A percentile compares a stretch with the other conserved stretches of the same genome.
phyloP scores from a whole-genome alignment of 768 basidiomycete species.

The Clitopilus hobsonii region DNA sequence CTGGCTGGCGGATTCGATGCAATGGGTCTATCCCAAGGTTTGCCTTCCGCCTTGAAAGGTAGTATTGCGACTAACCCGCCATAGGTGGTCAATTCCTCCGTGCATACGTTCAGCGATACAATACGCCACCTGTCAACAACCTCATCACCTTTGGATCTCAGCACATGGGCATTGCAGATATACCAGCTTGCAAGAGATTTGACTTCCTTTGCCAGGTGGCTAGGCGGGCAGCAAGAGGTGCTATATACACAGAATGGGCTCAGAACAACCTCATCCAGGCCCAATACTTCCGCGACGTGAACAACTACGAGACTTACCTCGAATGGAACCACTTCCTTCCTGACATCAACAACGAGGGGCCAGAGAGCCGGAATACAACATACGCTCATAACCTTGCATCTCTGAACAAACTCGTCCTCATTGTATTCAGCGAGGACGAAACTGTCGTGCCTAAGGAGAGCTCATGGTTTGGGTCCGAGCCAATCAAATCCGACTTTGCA shows the following conservation, averaged over 20 bases:
- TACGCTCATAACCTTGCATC: slow-evolving; percentile 58
- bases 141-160: slow-evolving; percentile 86
- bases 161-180: slow-evolving; percentile 81
- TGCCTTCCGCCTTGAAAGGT: not conserved
- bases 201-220: slow-evolving; percentile 72
- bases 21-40: slow-evolving; percentile 84
- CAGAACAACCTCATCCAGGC: slow-evolving; percentile 78
- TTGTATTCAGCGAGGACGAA: slow-evolving; percentile 67
- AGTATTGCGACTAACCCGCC: not conserved
- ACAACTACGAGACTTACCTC: slow-evolving; percentile 54
- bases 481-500: slow-evolving; percentile 27
- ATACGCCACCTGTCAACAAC: slow-evolving; percentile 70
- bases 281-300: slow-evolving; percentile 81
- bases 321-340: slow-evolving; percentile 62
- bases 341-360: slow-evolving; percentile 75
- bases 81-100: slow-evolving; percentile 80
- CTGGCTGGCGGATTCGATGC: slow-evolving; percentile 75
- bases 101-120: slow-evolving; percentile 77
- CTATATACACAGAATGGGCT: slow-evolving; percentile 72
- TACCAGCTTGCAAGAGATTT: slow-evolving; percentile 57
- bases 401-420: slow-evolving; percentile 64
- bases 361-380: slow-evolving; percentile 46
- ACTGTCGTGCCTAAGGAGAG: slow-evolving; percentile 84
- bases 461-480: slow-evolving; percentile 81
- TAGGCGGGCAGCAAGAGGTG: slow-evolving; percentile 52